A percentile compares a stretch with the other conserved stretches of the same genome.
Conservation (phyloP, 768 basidiomycete genomes). For the Royoungia palumana region DNA sequence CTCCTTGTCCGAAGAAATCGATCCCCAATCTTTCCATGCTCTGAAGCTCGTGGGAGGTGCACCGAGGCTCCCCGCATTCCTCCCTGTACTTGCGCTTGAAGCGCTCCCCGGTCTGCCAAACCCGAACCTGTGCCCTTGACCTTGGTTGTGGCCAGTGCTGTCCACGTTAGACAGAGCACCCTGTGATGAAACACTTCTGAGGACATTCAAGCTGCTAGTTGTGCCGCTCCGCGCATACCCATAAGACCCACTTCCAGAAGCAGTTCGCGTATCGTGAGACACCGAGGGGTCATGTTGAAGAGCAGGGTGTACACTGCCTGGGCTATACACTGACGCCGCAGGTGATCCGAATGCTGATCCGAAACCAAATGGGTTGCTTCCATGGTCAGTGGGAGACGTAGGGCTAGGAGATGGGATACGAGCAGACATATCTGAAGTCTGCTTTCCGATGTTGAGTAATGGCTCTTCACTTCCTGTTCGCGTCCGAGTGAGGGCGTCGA, state of each 20-base stretch:
- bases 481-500: constrained; percentile 28
- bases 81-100: constrained; percentile 20
- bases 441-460: constrained; percentile 18
- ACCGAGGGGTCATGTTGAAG: constrained; percentile 18
- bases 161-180: constrained; percentile 25
- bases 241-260: constrained; percentile 24
- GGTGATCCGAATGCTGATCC: constrained; percentile 33
- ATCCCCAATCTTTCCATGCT: constrained; percentile 23
- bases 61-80: constrained; percentile 15
- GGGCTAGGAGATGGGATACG: constrained; percentile 3
- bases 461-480: constrained; percentile 31
- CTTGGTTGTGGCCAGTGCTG: constrained; percentile 14
- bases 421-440: constrained; percentile 3
- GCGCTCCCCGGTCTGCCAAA: constrained; percentile 14
- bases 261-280: constrained; percentile 17
- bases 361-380: constrained; percentile 13
- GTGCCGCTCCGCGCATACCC: constrained; percentile 25
- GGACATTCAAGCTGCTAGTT: constrained; percentile 23
- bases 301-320: constrained; percentile 6
- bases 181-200: constrained; percentile 32
- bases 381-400: constrained; percentile 4
- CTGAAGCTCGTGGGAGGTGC: constrained; percentile 28
- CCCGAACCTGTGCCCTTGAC: constrained; percentile 18
- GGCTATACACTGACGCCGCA: constrained; percentile 18
- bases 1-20: constrained; percentile 15